These are phyloP conservation scores for Oryza glumipatula DNA, from an alignment of 176 grass and related monocot genomes.

Conservation along the genomic window DNA sequence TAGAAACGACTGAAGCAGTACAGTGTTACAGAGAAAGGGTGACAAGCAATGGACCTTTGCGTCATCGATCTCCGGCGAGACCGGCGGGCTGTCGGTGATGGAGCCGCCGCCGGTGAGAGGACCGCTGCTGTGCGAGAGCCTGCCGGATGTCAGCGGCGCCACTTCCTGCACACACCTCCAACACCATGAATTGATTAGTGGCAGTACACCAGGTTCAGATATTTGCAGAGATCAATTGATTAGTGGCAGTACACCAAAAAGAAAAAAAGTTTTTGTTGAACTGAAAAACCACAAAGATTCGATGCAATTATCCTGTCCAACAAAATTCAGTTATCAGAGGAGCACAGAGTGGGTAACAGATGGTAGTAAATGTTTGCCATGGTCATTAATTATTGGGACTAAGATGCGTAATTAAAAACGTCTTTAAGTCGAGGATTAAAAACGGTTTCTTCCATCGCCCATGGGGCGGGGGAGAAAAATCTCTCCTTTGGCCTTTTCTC, in stretches of 20 bases:
- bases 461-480: constrained; percentile 37
- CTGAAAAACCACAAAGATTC: background rate
- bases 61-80: constrained; percentile 96
- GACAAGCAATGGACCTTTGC: constrained; percentile 62
- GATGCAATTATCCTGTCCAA: background rate
- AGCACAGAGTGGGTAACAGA: background rate
- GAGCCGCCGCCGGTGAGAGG: constrained; percentile 91
- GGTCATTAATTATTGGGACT: constrained; percentile 33
- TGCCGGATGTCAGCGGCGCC: constrained; percentile 83
- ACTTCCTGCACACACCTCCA: constrained; percentile 57
- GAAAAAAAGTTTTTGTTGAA: background rate
- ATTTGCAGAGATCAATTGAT: background rate
- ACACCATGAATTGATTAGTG: background rate
- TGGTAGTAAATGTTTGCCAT: background rate
- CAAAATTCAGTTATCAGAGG: constrained; percentile 23
- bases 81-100: constrained; percentile 94
- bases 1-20: background rate
- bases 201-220: background rate
- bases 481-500: constrained; percentile 55
- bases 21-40: constrained; percentile 15
- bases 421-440: background rate
- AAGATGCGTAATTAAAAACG: constrained; percentile 8
- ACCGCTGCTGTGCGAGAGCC: constrained; percentile 97
- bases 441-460: background rate
- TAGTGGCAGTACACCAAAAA: background rate